Conservation (phyloP, 2,329 filamentous ascomycete genomes). For the Alternaria sp. region DNA sequence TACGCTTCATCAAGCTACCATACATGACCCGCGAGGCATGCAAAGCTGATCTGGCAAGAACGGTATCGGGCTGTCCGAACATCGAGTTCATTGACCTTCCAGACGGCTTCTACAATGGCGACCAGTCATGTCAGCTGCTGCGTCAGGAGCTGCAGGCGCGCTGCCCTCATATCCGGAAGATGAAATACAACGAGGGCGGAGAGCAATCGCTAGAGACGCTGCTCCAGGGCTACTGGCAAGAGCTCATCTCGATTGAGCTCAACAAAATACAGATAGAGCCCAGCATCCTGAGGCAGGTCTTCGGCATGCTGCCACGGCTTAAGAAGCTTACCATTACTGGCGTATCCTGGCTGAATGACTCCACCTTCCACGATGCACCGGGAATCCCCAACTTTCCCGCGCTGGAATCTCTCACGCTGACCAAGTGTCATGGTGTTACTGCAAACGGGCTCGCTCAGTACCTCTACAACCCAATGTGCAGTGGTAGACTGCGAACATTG, state of each 20-base stretch:
- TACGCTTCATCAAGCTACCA: constrained; percentile 84
- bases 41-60: constrained; percentile 83
- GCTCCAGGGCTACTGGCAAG: constrained; percentile 71
- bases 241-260: constrained; percentile 77
- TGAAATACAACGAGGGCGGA: constrained; percentile 81
- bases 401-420: constrained; percentile 75
- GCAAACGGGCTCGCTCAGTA: constrained; percentile 74
- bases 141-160: constrained; percentile 84
- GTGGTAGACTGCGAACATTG: constrained; percentile 70
- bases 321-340: constrained; percentile 78
- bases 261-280: constrained; percentile 74
- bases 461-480: constrained; percentile 65
- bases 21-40: constrained; percentile 94
- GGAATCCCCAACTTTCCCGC: constrained; percentile 76
- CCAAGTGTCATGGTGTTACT: constrained; percentile 75
- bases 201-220: constrained; percentile 80
- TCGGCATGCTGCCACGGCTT: constrained; percentile 72
- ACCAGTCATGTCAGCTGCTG: constrained; percentile 75
- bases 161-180: constrained; percentile 85
- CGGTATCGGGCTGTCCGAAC: constrained; percentile 84
- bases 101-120: constrained; percentile 84
- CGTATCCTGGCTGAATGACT: constrained; percentile 75
- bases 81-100: constrained; percentile 90
- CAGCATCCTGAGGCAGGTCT: constrained; percentile 71
- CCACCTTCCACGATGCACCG: constrained; percentile 73